Evolutionary conservation across 2,329 filamentous ascomycete genomes (phyloP).

Genomic region (Paecilomyces formosus): DNA sequence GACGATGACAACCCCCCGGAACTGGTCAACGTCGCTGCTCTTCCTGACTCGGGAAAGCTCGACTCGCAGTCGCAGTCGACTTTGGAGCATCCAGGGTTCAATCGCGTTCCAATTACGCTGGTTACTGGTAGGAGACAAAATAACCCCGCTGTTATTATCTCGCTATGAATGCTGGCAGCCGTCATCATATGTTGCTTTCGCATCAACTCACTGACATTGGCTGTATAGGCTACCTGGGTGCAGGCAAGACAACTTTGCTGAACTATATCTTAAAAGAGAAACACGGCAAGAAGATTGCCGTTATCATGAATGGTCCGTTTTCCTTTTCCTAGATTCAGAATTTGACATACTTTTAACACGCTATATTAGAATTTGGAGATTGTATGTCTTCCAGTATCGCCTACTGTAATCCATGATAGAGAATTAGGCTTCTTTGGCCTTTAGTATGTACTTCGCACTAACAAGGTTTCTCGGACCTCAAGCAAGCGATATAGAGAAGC

Average conservation of each 20-base stretch:
- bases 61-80: slow-evolving; percentile 18
- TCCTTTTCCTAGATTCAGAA: not conserved
- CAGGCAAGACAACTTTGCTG: slow-evolving; percentile 88
- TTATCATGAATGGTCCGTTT: slow-evolving; percentile 78
- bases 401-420: not conserved
- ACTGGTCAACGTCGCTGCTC: slow-evolving; percentile 31
- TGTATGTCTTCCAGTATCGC: slow-evolving; percentile 46
- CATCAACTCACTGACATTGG: slow-evolving; percentile 4
- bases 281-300: slow-evolving; percentile 96
- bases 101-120: slow-evolving; percentile 44
- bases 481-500: slow-evolving; percentile 94
- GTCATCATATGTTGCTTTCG: not conserved
- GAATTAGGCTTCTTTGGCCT: slow-evolving; percentile 1
- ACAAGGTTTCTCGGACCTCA: slow-evolving; percentile 1
- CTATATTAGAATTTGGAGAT: slow-evolving; percentile 63
- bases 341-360: slow-evolving; percentile 9
- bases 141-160: not conserved
- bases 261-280: slow-evolving; percentile 94
- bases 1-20: slow-evolving; percentile 39
- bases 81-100: slow-evolving; percentile 16
- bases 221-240: slow-evolving; percentile 76
- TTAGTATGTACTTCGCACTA: not conserved
- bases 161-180: not conserved
- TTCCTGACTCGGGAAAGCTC: slow-evolving; percentile 16
- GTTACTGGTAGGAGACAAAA: slow-evolving; percentile 37